phyloP scores from a whole-genome alignment of 164 flowering plant species.

The Vitis amurensis region DNA sequence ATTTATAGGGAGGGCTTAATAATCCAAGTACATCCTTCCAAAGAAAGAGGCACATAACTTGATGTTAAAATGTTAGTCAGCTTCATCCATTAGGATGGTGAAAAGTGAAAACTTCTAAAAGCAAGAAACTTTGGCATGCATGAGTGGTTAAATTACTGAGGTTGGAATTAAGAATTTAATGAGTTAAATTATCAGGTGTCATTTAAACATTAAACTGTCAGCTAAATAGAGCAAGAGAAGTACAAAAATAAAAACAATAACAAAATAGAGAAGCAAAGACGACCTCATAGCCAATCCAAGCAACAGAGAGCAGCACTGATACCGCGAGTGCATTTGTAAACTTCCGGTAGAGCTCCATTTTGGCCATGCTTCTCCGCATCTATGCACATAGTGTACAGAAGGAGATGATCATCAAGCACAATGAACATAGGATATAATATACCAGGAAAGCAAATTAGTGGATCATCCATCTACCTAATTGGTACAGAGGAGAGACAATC shows the following conservation, averaged over 20 bases:
- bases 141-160: background rate
- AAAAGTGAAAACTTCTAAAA: slow-evolving; percentile 2
- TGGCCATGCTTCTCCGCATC: slow-evolving; percentile 75
- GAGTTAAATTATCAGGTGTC: too few relatives aligned
- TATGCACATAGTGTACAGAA: slow-evolving; percentile 18
- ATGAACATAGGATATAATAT: background rate
- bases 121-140: background rate
- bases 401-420: slow-evolving; percentile 1
- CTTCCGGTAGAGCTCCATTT: slow-evolving; percentile 82
- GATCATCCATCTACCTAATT: background rate
- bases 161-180: too few relatives aligned
- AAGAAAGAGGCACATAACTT: background rate
- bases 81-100: background rate
- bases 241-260: background rate
- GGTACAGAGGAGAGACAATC: too few relatives aligned
- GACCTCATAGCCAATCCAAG: slow-evolving; percentile 98
- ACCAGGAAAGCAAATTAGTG: background rate
- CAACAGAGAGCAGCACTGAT: slow-evolving; percentile 79
- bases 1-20: background rate
- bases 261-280: background rate
- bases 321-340: slow-evolving; percentile 85
- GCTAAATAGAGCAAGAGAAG: background rate
- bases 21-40: background rate
- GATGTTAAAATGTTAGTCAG: background rate
- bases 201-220: background rate